Evolutionary conservation across 2,329 filamentous ascomycete genomes (phyloP).

Genomic region (Aureobasidium leucospermi): DNA sequence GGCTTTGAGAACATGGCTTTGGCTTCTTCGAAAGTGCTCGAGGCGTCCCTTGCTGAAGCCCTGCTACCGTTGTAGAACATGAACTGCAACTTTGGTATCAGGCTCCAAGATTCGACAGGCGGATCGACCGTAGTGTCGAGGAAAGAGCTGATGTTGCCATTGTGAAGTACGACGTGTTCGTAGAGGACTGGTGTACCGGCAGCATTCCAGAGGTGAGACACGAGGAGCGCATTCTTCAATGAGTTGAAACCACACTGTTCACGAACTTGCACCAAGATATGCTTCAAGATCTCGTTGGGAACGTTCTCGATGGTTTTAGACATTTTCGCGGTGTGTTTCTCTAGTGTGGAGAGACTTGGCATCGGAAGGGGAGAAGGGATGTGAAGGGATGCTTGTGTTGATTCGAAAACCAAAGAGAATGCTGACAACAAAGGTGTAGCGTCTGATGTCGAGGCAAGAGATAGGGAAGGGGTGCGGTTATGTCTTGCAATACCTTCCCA

Average conservation of each 20-base stretch:
- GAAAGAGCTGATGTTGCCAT: background rate
- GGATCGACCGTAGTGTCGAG: background rate
- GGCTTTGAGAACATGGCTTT: background rate
- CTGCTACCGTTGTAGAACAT: background rate
- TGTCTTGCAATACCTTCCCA: too few relatives aligned
- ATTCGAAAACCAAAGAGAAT: too few relatives aligned
- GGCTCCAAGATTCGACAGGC: background rate
- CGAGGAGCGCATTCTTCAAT: background rate
- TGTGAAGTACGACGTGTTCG: slow-evolving; percentile 5
- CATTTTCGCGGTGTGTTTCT: background rate
- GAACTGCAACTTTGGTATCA: background rate
- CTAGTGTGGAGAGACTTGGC: too few relatives aligned
- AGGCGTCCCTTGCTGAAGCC: background rate
- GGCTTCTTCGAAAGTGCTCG: background rate
- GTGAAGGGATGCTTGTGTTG: too few relatives aligned
- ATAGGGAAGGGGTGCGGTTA: too few relatives aligned
- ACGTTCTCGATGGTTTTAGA: background rate
- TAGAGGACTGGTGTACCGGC: background rate
- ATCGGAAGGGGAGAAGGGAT: too few relatives aligned
- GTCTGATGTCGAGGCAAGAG: too few relatives aligned
- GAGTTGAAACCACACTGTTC: background rate
- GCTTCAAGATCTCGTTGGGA: background rate
- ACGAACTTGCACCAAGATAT: slow-evolving; percentile 1
- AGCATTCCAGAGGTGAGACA: slow-evolving; percentile 4
- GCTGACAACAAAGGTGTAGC: too few relatives aligned